These are phyloP conservation scores for Saturnispora hagleri DNA, from an alignment of 805 yeast species.

Conservation along the genomic window DNA sequence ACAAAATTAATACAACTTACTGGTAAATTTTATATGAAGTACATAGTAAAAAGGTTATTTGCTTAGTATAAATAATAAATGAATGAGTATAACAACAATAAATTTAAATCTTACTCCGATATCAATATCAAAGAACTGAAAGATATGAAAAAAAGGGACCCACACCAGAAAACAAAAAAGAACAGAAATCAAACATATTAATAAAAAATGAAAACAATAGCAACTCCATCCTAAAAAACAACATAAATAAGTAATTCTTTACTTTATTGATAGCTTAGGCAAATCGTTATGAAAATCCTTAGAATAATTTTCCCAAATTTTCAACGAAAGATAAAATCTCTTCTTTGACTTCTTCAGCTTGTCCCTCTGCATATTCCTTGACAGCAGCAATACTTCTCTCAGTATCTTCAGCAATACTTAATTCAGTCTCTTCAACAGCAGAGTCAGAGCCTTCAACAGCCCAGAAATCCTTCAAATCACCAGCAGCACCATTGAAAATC, in stretches of 20 bases:
- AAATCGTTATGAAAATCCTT: neutral
- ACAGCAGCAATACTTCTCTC: slow-evolving; percentile 17
- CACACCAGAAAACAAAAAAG: neutral
- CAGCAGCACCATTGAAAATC: slow-evolving; percentile 78
- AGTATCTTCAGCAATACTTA: slow-evolving; percentile 18
- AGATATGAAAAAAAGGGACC: neutral
- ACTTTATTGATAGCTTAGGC: neutral
- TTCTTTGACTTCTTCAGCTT: slow-evolving; percentile 15
- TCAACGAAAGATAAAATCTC: slow-evolving; percentile 17
- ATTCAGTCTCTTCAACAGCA: slow-evolving; percentile 15
- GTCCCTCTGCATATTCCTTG: slow-evolving; percentile 16
- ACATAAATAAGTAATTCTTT: neutral
- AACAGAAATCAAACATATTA: neutral
- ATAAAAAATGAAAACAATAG: neutral
- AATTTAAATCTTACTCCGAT: neutral
- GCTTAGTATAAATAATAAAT: neutral
- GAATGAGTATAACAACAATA: neutral
- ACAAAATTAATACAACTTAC: neutral
- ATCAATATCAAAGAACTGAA: neutral
- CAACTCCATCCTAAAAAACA: neutral
- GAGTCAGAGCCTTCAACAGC: slow-evolving; percentile 10
- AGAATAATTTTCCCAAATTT: slow-evolving; percentile 16
- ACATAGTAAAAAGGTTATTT: neutral
- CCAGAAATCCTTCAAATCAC: slow-evolving; percentile 61
- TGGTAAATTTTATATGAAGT: neutral